Conservation (phyloP, 176 grass and related monocot genomes). For the Ampelocalamus luodianensis region DNA sequence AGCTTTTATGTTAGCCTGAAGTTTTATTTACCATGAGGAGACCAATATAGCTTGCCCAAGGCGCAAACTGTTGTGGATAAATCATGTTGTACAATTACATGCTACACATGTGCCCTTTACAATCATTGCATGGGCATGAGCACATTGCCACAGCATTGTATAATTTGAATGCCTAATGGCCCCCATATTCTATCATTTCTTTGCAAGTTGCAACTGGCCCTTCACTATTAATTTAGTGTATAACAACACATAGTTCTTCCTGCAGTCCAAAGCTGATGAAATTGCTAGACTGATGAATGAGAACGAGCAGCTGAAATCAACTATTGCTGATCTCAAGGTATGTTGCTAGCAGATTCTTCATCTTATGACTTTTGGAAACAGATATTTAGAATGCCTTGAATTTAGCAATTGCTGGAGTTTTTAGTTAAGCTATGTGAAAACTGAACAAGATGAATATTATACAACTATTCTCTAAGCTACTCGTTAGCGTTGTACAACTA, state of each 20-base stretch:
- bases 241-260: slow-evolving; percentile 34
- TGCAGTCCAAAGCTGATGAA: slow-evolving; percentile 97
- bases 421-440: slow-evolving; percentile 28
- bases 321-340: slow-evolving; percentile 95
- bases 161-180: not conserved
- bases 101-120: not conserved
- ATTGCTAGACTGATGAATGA: slow-evolving; percentile 94
- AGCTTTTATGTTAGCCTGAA: not conserved
- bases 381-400: not conserved
- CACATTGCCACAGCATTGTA: not conserved
- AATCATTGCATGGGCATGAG: slow-evolving; percentile 1
- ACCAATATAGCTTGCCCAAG: not conserved
- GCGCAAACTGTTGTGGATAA: not conserved
- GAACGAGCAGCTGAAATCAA: slow-evolving; percentile 84
- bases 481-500: not conserved
- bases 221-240: slow-evolving; percentile 18
- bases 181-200: slow-evolving; percentile 10
- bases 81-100: slow-evolving; percentile 1
- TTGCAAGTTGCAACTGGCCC: not conserved
- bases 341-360: slow-evolving; percentile 31
- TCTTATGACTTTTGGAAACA: slow-evolving; percentile 34
- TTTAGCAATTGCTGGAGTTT: not conserved
- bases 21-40: not conserved
- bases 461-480: not conserved
- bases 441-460: slow-evolving; percentile 21